These are phyloP conservation scores for Termitomyces sp. DNA, from an alignment of 768 basidiomycete genomes.

Conservation along the genomic window DNA sequence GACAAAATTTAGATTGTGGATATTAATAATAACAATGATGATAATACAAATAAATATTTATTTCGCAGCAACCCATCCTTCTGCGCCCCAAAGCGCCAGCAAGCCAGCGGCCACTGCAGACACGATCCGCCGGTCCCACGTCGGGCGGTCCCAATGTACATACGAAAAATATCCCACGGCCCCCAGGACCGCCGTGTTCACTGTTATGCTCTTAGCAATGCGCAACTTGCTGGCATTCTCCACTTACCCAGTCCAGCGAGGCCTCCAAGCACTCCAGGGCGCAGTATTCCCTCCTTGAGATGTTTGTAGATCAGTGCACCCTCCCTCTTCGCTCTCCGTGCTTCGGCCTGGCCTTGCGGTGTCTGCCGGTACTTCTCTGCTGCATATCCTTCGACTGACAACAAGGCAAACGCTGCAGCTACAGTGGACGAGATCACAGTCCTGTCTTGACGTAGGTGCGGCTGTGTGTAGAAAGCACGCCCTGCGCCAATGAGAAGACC, in stretches of 20 bases:
- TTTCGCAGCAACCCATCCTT: conserved; percentile 47
- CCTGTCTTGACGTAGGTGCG: conserved; percentile 54
- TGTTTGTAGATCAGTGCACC: conserved; percentile 50
- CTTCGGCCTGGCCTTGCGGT: conserved; percentile 50
- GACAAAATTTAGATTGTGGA: conserved; percentile 14
- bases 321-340: conserved; percentile 50
- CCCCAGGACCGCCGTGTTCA: conserved; percentile 61
- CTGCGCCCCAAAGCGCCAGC: conserved; percentile 55
- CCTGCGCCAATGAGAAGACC: conserved; percentile 60
- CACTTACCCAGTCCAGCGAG: conserved; percentile 53
- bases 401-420: conserved; percentile 48
- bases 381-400: conserved; percentile 59
- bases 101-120: conserved; percentile 55
- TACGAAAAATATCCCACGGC: conserved; percentile 61
- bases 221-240: background rate
- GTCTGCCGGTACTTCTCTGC: conserved; percentile 58
- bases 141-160: conserved; percentile 55
- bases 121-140: conserved; percentile 61
- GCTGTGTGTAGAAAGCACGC: conserved; percentile 58
- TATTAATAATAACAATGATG: background rate
- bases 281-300: conserved; percentile 48
- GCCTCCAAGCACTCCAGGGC: conserved; percentile 64
- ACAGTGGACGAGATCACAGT: conserved; percentile 46
- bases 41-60: conserved; percentile 1
- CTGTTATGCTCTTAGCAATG: conserved; percentile 19